Evolutionary conservation across 768 basidiomycete genomes (phyloP), one percentile per base, ranked within the genome.

Genomic region (Daedaleopsis nitida): DNA sequence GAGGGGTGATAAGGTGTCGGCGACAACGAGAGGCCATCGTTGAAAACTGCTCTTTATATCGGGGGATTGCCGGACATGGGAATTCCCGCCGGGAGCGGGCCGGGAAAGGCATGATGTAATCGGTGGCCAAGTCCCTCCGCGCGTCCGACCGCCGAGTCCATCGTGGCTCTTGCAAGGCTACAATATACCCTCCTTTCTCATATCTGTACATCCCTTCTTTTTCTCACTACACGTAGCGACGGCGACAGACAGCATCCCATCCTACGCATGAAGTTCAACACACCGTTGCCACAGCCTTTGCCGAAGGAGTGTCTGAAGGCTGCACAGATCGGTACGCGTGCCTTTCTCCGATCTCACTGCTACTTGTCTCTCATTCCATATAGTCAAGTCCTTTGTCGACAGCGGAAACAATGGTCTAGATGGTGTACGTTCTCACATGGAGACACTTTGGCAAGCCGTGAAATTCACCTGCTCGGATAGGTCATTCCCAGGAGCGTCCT

Each of bases 251-350:
- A 24, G 27, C 27, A 50, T 19, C 23, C 21, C 38, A 23, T 45
- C 16, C 23, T 17, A 65, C 66, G 50, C 65, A 83, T 83, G 81
- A 83, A 84, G 63, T 66, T 83, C 35, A 81, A 76, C 57, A 80
- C 79, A 1, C 81, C 82, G 23, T 69, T 83, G 51, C 82, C 82
- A 27, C 80, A 86, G 71, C 77, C 83, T 4, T 77, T 96, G 39
- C 84, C 86, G 13, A 94, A 91, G 58, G 94, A 97, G 76, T 94
- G 92, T 69, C 74, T 77, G 51, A 97, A 96, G 73, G 94, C 94
- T 24, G 86, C 91, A 10, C 92, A 88, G 70, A 97, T 95, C 60
- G 87, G 93, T 92, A 63, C 56, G 88, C 68, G n/a, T 43, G 37
- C 44, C 27, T 44, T 16, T 19, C 19, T 0, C n/a, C 38, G 32